phyloP scores from a whole-genome alignment of 2,329 filamentous ascomycete genomes.

The Fusarium vanettenii region DNA sequence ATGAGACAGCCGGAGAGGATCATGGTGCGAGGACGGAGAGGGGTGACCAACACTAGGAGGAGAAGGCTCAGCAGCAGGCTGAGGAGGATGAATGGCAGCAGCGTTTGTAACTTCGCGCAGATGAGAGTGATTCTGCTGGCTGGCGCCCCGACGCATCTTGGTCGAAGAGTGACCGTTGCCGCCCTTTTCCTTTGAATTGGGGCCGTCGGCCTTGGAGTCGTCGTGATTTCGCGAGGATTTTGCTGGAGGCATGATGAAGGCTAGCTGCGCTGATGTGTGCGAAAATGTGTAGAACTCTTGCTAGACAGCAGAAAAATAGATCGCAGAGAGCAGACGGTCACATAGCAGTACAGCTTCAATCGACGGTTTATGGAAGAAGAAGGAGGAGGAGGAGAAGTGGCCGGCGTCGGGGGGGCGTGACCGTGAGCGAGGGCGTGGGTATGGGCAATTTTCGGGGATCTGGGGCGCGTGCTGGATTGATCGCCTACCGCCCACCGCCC shows the following conservation, averaged over 20 bases:
- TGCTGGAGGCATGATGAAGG: slow-evolving; percentile 55
- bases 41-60: slow-evolving; percentile 49
- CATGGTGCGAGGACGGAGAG: slow-evolving; percentile 17
- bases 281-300: slow-evolving; percentile 1
- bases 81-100: slow-evolving; percentile 48
- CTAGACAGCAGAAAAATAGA: slow-evolving; percentile 1
- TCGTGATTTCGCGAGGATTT: slow-evolving; percentile 61
- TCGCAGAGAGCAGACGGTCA: slow-evolving; percentile 20
- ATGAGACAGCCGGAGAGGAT: not conserved
- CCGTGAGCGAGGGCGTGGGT: slow-evolving; percentile 12
- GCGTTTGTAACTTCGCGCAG: slow-evolving; percentile 58
- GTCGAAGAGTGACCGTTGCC: slow-evolving; percentile 57
- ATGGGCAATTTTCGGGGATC: slow-evolving; percentile 33
- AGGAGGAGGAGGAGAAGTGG: slow-evolving; percentile 34
- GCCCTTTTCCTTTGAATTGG: slow-evolving; percentile 58
- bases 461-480: slow-evolving; percentile 18
- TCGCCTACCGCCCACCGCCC: slow-evolving; percentile 14
- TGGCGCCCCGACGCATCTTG: slow-evolving; percentile 67
- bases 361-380: slow-evolving; percentile 28
- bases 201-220: slow-evolving; percentile 58
- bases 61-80: slow-evolving; percentile 44
- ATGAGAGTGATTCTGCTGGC: slow-evolving; percentile 60
- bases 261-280: not conserved
- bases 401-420: slow-evolving; percentile 39
- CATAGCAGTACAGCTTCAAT: slow-evolving; percentile 31